Base-by-base conservation (phyloP, 2,329 filamentous ascomycete genomes). In the Dryadomyces quercivorus region DNA sequence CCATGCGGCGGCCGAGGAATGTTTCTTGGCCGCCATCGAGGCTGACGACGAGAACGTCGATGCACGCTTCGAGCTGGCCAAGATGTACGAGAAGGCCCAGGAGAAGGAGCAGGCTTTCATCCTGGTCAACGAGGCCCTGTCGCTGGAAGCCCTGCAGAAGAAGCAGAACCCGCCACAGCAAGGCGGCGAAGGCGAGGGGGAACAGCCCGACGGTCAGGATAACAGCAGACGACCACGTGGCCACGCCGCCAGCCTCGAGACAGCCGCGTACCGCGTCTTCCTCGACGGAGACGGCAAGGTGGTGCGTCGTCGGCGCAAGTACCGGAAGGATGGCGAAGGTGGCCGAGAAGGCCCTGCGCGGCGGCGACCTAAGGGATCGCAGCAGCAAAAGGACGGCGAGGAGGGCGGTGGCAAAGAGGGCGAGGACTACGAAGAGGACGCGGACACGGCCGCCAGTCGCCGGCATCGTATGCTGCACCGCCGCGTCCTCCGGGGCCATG, bases 31-130 rank as follows among this genome's bases (percentile, higher is more conserved):
- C 2, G 81, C 91, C 12, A 81, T 89, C 42, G 81, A 88, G 52
- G 77, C 82, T 56, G 86, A 94, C 58, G 73, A 82, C 47, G 74
- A 81, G 44, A 83, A 85, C 56, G 82, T 92, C 50, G 84, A 90
- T 58, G 87, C 88, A 43, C 84, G 88, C 43, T 81, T 87, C 34
- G 81, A 88, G 61, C 74, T 96, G 10, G 88, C 88, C 13, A 90
- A 86, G 62, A 81, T 96, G 67, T 95, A 94, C 63, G 88, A 94
- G 65, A 81, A 77, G 59, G 78, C 78, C 47, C 83, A 83, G 58
- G 81, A 85, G 69, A 82, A 79, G 21, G 85, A 90, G 62, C 82
- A 88, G 62, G 90, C 90, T 1, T 80, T 90, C 56, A 82, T 86
- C 56, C 79, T 90, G 51, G 81, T 88, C 50, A 85, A 85, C 38